Base-by-base conservation (phyloP, 169 alveolate genomes). In the Eimeria brunetti region DNA sequence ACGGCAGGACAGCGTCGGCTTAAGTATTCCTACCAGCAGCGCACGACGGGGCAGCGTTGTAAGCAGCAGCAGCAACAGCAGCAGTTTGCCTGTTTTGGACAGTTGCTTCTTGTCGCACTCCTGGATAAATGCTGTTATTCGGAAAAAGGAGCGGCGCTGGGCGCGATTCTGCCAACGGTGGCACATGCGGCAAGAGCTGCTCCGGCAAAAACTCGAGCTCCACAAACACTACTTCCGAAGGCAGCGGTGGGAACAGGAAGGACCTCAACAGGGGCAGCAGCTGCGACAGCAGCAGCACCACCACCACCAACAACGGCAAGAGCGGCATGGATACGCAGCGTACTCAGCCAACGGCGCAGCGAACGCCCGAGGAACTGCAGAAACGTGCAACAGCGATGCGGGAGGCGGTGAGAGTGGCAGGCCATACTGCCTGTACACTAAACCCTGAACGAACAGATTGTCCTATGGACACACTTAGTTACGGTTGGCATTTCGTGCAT, bases 361-460 rank as follows among this genome's bases (percentile, higher is more conserved):
- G 73, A 46, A 44, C 83, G 1, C 81, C 81, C 18, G 73, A 88
- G 18, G 73, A 64, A 38, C 41, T 16, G 69, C 84, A 88, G 73
- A 56, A n/a, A 6, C 94, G 78, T 8, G 94, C 58, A 60, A 41
- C 80, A 49, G 92, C 92, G 8, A 85, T 85, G 81, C 92, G 92
- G 3, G 92, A 85, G 51, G 92, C 92, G 44, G 92, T 85, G 44
- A 60, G 92, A 24, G 14, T 27, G 27, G 33, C 56, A 14, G 7
- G 46, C 6, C 75, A 64, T 20, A 14, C 4, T 6, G 11, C 78
- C 20, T 22, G n/a, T 8, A 18, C 14, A 12, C 27, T 8, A 16
- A 33, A 33, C 11, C 9, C 7, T 69, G n/a, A 7, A 5, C 18
- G 5, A 33, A 20, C 22, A 14, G 5, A 27, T 11, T 49, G 1